These are phyloP conservation scores for Urostyla sp. DNA, from an alignment of 73 alveolate genomes.

Conservation along the genomic window DNA sequence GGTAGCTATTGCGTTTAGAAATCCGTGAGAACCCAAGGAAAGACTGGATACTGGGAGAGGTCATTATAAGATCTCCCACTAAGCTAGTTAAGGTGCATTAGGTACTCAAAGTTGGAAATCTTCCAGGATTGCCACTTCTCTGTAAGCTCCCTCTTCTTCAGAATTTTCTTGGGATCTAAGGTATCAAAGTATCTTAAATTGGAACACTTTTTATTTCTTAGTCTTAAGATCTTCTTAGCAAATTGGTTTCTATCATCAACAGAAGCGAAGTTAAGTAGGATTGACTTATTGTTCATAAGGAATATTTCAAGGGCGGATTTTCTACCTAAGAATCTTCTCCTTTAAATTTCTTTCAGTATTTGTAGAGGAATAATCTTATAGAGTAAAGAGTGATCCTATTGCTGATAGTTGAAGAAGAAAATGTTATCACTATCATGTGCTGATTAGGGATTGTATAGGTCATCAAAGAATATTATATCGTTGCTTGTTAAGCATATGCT, in stretches of 20 bases:
- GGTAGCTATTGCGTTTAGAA: background rate
- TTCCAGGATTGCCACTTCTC: constrained; percentile 90
- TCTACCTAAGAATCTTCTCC: constrained; percentile 62
- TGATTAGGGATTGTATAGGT: background rate
- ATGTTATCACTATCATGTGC: constrained; percentile 22
- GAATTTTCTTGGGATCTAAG: constrained; percentile 53
- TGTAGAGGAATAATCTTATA: constrained; percentile 43
- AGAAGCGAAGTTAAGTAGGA: constrained; percentile 42
- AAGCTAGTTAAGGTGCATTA: constrained; percentile 85
- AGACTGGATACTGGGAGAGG: constrained; percentile 96
- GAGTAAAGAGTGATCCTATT: constrained; percentile 14
- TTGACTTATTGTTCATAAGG: constrained; percentile 30
- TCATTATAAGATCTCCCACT: constrained; percentile 95
- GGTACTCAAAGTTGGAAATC: constrained; percentile 90
- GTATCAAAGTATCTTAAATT: constrained; percentile 49
- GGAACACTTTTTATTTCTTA: constrained; percentile 43
- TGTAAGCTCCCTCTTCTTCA: constrained; percentile 76
- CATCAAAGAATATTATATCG: constrained; percentile 63
- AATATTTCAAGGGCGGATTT: constrained; percentile 57
- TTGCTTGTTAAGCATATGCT: constrained; percentile 33
- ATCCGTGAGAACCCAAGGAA: constrained; percentile 94
- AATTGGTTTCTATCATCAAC: constrained; percentile 61
- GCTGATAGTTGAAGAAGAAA: constrained; percentile 52
- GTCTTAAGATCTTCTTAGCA: constrained; percentile 40
- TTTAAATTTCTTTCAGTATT: constrained; percentile 8